Base-by-base conservation (phyloP, 306 rosid species). In the Casuarina glauca region DNA sequence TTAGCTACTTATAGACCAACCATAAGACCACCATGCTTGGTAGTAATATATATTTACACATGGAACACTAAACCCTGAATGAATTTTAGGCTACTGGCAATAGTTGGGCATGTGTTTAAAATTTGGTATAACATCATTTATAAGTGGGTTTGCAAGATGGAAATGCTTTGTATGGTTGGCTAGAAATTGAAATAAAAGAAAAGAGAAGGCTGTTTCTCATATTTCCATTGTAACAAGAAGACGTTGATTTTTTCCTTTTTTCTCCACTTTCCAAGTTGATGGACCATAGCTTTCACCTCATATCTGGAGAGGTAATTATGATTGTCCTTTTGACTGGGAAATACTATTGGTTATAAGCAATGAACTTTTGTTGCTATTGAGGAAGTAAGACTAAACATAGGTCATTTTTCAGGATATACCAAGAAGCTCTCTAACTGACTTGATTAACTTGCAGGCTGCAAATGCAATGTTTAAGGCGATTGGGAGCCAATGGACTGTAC, bases 401-500 rank as follows among this genome's bases (percentile, higher is more conserved):
- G 26, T 43, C 45, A 49, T 9, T 54, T 72, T 41, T 52, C 36
- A 45, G 68, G 20, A 74, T 76, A 35, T 58, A 38, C 20, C 70
- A 72, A 50, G 78, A 69, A 64, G 19, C 71, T 79, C 50, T 70
- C 61, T 48, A 16, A 72, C 74, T 51, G 54, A 46, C 53, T 78
- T 17, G 44, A 41, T 81, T 45, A 69, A 73, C 55, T 80, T 83
- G 82, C 95, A 93, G 98, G 88, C 78, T 70, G 86, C 90, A 54
- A 85, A 82, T 77, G 83, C 88, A 63, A 79, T 75, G 61, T 74
- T 70, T 69, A 83, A 79, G 78, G 91, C 84, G 69, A 73, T 92
- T 79, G 96, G 93, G 48, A 44, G 83, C 58, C 85, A 80, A 55
- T 96, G 99, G 99, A 86, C 86, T 82, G 98, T 95, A 80, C 98